phyloP scores from a whole-genome alignment of 2,329 filamentous ascomycete genomes.

The Colletotrichum sp. region DNA sequence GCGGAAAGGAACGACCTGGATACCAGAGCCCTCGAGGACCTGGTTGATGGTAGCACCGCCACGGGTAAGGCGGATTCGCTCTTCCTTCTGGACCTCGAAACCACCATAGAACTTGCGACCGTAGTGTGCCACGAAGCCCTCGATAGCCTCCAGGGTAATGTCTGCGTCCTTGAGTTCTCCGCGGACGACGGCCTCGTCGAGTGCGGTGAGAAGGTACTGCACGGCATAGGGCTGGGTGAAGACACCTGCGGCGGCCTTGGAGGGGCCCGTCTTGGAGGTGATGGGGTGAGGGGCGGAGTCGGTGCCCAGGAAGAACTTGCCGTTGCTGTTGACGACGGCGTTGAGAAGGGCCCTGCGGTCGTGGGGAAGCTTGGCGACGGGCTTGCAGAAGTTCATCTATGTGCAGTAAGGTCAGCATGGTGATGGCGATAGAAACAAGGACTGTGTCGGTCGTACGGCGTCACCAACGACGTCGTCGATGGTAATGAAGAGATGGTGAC shows the following conservation, averaged over 20 bases:
- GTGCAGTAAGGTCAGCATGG: not conserved
- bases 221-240: constrained; percentile 79
- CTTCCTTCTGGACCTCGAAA: constrained; percentile 51
- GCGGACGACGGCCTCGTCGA: constrained; percentile 54
- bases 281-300: constrained; percentile 74
- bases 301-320: constrained; percentile 76
- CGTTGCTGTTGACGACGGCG: constrained; percentile 62
- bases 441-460: constrained; percentile 28
- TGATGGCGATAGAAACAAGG: not conserved
- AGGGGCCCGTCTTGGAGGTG: constrained; percentile 55
- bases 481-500: constrained; percentile 84
- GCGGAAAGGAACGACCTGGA: constrained; percentile 71
- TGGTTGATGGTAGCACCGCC: constrained; percentile 59
- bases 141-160: constrained; percentile 60
- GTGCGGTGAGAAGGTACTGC: constrained; percentile 65
- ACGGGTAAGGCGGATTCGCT: constrained; percentile 62
- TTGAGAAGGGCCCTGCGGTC: constrained; percentile 76
- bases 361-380: constrained; percentile 70
- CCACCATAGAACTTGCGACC: constrained; percentile 60
- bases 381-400: constrained; percentile 72
- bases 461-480: constrained; percentile 73
- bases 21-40: constrained; percentile 57
- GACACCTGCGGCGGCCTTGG: constrained; percentile 71
- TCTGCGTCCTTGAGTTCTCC: constrained; percentile 55
- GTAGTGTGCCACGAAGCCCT: constrained; percentile 57